Conservation (phyloP, 169 alveolate species). For the Perkinsus olseni region DNA sequence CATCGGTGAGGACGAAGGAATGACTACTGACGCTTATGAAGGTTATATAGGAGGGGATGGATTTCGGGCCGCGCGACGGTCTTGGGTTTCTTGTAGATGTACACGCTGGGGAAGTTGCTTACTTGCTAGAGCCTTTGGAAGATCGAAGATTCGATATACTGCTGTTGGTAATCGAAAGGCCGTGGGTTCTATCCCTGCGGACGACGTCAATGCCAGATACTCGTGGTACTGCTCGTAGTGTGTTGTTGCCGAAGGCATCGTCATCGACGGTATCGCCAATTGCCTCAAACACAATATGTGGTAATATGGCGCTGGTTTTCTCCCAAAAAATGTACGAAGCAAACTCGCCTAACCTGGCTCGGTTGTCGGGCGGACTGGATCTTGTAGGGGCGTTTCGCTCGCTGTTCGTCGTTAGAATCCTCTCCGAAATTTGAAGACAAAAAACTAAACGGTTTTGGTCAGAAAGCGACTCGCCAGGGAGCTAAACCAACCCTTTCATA, state of each 20-base stretch:
- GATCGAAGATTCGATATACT: background rate
- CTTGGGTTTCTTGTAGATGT: background rate
- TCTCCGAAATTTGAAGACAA: no score
- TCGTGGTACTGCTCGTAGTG: background rate
- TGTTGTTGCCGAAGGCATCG: background rate
- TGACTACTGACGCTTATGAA: background rate
- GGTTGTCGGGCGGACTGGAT: no score
- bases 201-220: background rate
- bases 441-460: no score
- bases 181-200: background rate
- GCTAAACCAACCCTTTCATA: no score
- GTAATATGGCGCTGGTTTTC: background rate
- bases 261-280: background rate
- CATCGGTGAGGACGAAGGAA: background rate
- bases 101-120: background rate
- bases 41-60: background rate
- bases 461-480: no score
- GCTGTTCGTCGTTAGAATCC: no score
- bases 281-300: background rate
- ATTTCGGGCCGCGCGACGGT: background rate
- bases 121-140: background rate
- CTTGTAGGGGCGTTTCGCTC: no score
- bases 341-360: background rate
- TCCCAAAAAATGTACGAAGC: no score
- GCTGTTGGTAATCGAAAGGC: background rate